Conservation (phyloP, 192 early-diverging fungal genomes). For the Dissophora ornata region DNA sequence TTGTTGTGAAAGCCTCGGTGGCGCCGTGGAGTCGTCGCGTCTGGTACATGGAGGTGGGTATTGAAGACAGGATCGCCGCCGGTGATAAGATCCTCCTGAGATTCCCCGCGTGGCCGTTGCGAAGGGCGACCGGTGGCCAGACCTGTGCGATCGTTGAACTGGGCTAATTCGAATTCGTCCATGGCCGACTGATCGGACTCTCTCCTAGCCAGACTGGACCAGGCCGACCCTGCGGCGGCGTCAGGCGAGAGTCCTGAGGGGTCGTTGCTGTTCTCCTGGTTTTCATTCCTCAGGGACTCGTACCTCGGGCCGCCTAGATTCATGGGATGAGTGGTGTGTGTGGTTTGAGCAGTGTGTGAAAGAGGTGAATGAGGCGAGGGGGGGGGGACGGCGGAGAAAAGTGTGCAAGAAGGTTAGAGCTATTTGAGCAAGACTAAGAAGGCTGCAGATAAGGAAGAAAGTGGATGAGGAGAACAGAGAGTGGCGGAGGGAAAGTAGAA, state of each 20-base stretch:
- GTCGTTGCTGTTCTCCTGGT: conserved; percentile 5
- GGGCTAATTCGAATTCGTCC: conserved; percentile 36
- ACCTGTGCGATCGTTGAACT: conserved; percentile 37
- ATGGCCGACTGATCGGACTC: conserved; percentile 27
- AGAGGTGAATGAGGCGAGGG: not conserved
- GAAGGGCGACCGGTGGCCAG: conserved; percentile 9
- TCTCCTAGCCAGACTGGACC: conserved; percentile 31
- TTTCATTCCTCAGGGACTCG: conserved; percentile 17
- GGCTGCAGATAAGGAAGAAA: no score
- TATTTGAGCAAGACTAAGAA: no score
- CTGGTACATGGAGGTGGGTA: conserved; percentile 14
- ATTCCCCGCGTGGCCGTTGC: conserved; percentile 1
- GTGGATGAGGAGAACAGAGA: no score
- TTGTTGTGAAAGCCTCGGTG: conserved; percentile 19
- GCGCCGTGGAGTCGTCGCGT: conserved; percentile 3
- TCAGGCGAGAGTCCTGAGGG: conserved; percentile 10
- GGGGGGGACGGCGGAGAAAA: not conserved
- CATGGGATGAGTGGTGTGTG: conserved; percentile 14
- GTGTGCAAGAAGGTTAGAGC: not conserved
- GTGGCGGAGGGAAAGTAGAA: no score
- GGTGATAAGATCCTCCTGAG: conserved; percentile 23
- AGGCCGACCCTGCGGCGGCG: conserved; percentile 3
- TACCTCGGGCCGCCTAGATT: conserved; percentile 33
- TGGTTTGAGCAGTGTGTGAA: not conserved
- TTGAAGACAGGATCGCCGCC: not conserved